Evolutionary conservation across 1,139 yeast species (phyloP).

Genomic region (Candida sanyaensis): DNA sequence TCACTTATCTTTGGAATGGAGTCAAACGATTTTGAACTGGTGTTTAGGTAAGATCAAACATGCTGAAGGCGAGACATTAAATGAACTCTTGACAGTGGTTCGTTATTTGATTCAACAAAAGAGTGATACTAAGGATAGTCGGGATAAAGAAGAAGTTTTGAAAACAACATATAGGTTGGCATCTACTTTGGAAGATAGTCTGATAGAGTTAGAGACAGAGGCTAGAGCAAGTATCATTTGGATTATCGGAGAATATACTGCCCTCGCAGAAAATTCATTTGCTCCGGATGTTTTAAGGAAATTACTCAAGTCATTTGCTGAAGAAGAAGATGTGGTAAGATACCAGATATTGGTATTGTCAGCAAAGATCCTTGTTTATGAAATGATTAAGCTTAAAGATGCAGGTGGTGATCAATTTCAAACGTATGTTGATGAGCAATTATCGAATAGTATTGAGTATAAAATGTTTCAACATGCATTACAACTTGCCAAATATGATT

Average conservation of each 20-base stretch:
- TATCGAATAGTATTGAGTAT: conserved; percentile 34
- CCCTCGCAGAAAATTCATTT: conserved; percentile 39
- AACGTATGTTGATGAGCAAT: conserved; percentile 24
- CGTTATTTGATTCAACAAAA: conserved; percentile 70
- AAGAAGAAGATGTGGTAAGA: conserved; percentile 62
- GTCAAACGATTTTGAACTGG: conserved; percentile 41
- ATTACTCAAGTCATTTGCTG: conserved; percentile 55
- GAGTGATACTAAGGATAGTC: conserved; percentile 19
- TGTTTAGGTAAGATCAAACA: conserved; percentile 35
- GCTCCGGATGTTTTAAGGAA: conserved; percentile 79
- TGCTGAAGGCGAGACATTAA: conserved; percentile 38
- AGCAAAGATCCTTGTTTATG: conserved; percentile 67
- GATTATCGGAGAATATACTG: conserved; percentile 83
- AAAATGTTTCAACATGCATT: conserved; percentile 64
- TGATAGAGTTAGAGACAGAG: conserved; percentile 34
- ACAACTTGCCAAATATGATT: conserved; percentile 72
- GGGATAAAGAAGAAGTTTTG: conserved; percentile 29
- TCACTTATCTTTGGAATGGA: conserved; percentile 37
- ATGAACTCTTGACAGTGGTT: conserved; percentile 67
- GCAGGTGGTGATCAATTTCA: conserved; percentile 19
- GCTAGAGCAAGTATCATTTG: conserved; percentile 88
- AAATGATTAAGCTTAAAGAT: conserved; percentile 38
- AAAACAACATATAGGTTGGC: conserved; percentile 43
- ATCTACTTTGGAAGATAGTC: conserved; percentile 25
- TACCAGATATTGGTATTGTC: conserved; percentile 73